Conservation (phyloP, 257 asterid species). For the Plantago major region DNA sequence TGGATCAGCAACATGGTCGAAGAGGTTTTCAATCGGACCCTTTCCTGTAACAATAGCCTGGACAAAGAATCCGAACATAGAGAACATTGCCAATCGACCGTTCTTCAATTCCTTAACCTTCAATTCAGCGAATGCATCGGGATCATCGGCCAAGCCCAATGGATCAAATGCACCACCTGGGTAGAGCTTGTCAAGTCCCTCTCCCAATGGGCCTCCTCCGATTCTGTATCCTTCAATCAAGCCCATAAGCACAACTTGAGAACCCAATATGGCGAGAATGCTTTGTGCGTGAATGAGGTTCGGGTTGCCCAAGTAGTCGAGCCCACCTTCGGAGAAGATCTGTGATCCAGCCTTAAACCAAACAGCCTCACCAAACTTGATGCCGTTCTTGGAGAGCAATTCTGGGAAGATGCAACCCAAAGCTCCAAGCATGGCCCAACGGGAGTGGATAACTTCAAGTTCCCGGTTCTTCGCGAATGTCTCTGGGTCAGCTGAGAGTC, state of each 20-base stretch:
- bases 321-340: constrained; percentile 87
- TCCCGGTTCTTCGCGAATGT: constrained; percentile 87
- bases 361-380: constrained; percentile 78
- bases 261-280: constrained; percentile 83
- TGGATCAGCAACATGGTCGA: constrained; percentile 75
- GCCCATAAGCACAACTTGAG: constrained; percentile 80
- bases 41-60: constrained; percentile 90
- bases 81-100: constrained; percentile 66
- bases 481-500: constrained; percentile 91
- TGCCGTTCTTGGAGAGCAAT: constrained; percentile 66
- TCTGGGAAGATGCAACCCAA: constrained; percentile 86
- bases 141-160: constrained; percentile 59
- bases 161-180: constrained; percentile 88
- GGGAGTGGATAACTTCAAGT: constrained; percentile 77
- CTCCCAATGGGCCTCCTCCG: constrained; percentile 91
- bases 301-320: constrained; percentile 85
- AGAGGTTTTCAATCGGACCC: constrained; percentile 74
- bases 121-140: constrained; percentile 51
- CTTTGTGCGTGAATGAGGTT: constrained; percentile 85
- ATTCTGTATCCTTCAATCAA: constrained; percentile 77
- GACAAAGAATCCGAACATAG: constrained; percentile 78
- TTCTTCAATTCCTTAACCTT: constrained; percentile 65
- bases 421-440: constrained; percentile 99
- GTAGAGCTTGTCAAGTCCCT: constrained; percentile 80
- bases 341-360: constrained; percentile 97